Evolutionary conservation across 345 rosid species (phyloP), one percentile per base, ranked within the genome.

Genomic region (Boechera stricta): DNA sequence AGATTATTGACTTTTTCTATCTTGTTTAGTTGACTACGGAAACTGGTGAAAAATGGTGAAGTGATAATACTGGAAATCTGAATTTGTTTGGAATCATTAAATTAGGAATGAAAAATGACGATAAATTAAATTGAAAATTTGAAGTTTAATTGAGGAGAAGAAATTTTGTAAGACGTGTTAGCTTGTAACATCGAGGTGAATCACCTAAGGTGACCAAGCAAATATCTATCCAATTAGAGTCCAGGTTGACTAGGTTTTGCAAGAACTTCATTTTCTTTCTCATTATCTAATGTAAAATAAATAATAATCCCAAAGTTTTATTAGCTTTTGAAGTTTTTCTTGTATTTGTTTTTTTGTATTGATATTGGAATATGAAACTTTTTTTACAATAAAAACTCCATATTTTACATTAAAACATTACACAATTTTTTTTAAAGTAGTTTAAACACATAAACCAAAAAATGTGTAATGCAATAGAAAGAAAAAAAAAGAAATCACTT

Each of bases 21-120:
- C 6, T 52, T 62, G 58, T 53, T 32, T 61, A n/a, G 71, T 77
- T 77, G 80, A 77, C 71, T 53, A 52, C 32, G 74, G 69, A 76
- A 76, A 61, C 63, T 4, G 44, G 52, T 42, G 2, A 13, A 18
- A 63, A 12, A 42, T 42, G 67, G 52, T 63, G 52, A 63, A 42
- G 24, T 26, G 21, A 63, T 24, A 41, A 39, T 41, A 39, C n/a
- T 59, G 9, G 47, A 28, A 42, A 48, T 49, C 2, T 16, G 18
- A 16, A 45, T 48, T 47, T 47, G 56, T 48, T 9, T 65, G 56
- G 13, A 18, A 36, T 36, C 6, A 55, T 36, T 36, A 18, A 21
- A 16, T 10, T 10, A 18, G 15, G 39, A 8, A 44, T 29, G 7
- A 31, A 64, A 15, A 29, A 4, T 4, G 2, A 64, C 42, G 13